Conservation (phyloP, 805 yeast genomes). For the Starmerella roubikii region DNA sequence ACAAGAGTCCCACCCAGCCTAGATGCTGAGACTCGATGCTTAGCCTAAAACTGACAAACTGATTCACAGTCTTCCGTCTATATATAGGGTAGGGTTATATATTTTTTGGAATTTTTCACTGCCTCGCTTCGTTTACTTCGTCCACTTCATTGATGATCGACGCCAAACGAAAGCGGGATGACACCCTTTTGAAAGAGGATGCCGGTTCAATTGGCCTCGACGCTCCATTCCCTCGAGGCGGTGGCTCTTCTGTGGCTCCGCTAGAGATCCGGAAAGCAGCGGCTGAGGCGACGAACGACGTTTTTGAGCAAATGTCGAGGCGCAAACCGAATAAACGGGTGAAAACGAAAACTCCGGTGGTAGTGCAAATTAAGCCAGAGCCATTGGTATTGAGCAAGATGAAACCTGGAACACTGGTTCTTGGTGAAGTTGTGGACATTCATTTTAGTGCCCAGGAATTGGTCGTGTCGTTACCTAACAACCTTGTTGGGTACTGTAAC, state of each 20-base stretch:
- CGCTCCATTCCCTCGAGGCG: slow-evolving; percentile 80
- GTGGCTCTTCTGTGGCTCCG: slow-evolving; percentile 60
- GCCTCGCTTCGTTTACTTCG: no score
- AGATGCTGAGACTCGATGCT: no score
- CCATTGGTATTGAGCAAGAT: slow-evolving; percentile 48
- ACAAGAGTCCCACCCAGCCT: no score
- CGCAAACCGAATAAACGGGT: slow-evolving; percentile 27
- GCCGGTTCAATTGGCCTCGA: slow-evolving; percentile 6
- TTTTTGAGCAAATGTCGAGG: slow-evolving; percentile 23
- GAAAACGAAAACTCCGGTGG: slow-evolving; percentile 18
- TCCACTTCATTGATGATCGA: no score
- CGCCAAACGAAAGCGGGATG: slow-evolving; percentile 14
- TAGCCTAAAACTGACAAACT: no score
- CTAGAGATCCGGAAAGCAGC: slow-evolving; percentile 85
- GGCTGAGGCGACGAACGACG: slow-evolving; percentile 83
- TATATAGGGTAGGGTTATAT: no score
- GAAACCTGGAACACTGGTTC: slow-evolving; percentile 54
- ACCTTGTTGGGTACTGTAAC: slow-evolving; percentile 64
- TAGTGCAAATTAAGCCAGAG: slow-evolving; percentile 36
- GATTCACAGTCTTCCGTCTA: no score
- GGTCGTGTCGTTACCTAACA: slow-evolving; percentile 63
- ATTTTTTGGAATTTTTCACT: no score
- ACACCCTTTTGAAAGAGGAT: slow-evolving; percentile 11
- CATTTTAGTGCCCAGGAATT: slow-evolving; percentile 40
- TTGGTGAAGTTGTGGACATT: slow-evolving; percentile 62